These are phyloP conservation scores for Ocimum tenuiflorum DNA, from an alignment of 257 asterid species.

Conservation along the genomic window DNA sequence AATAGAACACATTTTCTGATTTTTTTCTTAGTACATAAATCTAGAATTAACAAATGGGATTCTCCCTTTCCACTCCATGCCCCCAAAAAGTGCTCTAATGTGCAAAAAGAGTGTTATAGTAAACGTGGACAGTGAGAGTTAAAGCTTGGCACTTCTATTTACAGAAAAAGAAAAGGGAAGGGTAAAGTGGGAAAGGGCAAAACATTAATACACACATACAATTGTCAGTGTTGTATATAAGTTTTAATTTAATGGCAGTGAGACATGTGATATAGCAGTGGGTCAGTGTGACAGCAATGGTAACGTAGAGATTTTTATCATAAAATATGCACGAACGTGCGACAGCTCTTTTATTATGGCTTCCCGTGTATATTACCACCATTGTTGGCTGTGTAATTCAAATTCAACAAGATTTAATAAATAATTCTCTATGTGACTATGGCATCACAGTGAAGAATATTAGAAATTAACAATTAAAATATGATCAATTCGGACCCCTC, in stretches of 20 bases:
- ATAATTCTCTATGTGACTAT: too few species aligned
- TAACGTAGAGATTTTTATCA: conserved; percentile 18
- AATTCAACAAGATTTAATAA: too few species aligned
- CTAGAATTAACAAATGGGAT: conserved; percentile 4
- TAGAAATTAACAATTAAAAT: too few species aligned
- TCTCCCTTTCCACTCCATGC: background rate
- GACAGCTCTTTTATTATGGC: conserved; percentile 18
- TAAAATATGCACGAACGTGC: conserved; percentile 21
- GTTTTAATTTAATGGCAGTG: background rate
- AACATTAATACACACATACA: background rate
- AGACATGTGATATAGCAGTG: conserved; percentile 34
- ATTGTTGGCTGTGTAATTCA: too few species aligned
- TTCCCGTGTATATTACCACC: background rate
- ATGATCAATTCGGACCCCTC: too few species aligned
- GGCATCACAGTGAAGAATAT: too few species aligned
- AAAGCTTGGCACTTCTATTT: background rate
- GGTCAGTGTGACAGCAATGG: conserved; percentile 25
- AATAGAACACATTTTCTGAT: background rate
- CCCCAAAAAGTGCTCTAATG: background rate
- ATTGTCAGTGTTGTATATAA: background rate
- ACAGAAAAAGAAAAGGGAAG: background rate
- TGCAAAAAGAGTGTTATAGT: background rate
- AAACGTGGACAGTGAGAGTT: background rate
- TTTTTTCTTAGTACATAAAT: background rate
- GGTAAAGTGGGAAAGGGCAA: background rate